These are phyloP conservation scores for Tylopilus cervinicoccineus DNA, from an alignment of 768 basidiomycete species.

Conservation along the genomic window DNA sequence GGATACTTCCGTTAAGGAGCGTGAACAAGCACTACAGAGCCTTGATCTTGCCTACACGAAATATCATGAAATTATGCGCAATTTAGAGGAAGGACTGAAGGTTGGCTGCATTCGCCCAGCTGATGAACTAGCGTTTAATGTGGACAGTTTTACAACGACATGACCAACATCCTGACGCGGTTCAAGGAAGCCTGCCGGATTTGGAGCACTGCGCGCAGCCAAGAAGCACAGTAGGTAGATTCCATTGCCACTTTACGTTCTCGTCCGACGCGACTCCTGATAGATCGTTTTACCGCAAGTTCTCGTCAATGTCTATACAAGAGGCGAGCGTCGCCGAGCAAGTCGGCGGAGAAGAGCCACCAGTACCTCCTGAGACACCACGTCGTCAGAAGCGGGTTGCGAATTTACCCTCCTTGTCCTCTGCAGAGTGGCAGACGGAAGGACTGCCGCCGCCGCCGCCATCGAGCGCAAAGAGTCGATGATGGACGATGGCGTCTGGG, in stretches of 20 bases:
- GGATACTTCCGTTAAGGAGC: conserved; percentile 70
- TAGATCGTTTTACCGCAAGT: conserved; percentile 20
- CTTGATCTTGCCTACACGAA: conserved; percentile 85
- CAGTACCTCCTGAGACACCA: conserved; percentile 5
- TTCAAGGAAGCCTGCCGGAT: conserved; percentile 73
- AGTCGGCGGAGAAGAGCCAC: background rate
- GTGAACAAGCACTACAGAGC: conserved; percentile 77
- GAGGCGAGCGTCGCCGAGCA: conserved; percentile 17
- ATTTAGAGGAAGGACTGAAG: conserved; percentile 87
- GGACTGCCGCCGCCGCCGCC: conserved; percentile 44
- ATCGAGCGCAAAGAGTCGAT: background rate
- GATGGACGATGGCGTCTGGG: background rate
- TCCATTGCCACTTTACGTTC: background rate
- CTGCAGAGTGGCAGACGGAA: conserved; percentile 53
- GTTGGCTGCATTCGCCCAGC: conserved; percentile 32
- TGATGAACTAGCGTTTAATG: background rate
- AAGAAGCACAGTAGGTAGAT: conserved; percentile 66
- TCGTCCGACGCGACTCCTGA: background rate
- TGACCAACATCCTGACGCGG: conserved; percentile 64
- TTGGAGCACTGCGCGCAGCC: conserved; percentile 69
- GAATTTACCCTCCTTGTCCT: conserved; percentile 44
- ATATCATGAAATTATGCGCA: conserved; percentile 78
- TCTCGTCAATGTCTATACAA: conserved; percentile 31
- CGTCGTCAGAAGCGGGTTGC: conserved; percentile 28
- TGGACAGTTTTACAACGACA: conserved; percentile 85